Conservation (phyloP, 2,329 filamentous ascomycete species). For the Epichloe sp. region DNA sequence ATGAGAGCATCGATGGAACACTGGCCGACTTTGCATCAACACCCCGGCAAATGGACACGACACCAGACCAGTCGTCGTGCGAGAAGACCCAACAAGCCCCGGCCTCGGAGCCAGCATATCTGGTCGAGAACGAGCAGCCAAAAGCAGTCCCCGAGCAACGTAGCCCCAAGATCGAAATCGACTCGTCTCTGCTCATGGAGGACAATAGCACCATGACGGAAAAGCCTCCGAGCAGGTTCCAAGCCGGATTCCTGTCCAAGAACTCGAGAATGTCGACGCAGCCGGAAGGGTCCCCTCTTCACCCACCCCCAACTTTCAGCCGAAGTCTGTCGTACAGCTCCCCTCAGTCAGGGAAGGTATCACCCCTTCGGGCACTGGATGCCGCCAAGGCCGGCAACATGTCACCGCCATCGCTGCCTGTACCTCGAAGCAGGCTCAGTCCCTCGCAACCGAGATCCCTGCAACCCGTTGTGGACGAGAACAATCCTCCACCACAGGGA, state of each 20-base stretch:
- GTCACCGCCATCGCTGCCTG: conserved; percentile 28
- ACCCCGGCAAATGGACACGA: conserved; percentile 51
- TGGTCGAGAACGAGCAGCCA: conserved; percentile 9
- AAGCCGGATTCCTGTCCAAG: conserved; percentile 72
- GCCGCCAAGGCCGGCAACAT: conserved; percentile 36
- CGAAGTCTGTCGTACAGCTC: conserved; percentile 39
- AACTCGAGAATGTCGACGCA: conserved; percentile 25
- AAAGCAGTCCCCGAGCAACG: conserved; percentile 37
- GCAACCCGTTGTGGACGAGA: conserved; percentile 34
- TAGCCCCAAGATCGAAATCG: conserved; percentile 26
- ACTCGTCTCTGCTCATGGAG: conserved; percentile 31
- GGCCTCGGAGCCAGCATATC: conserved; percentile 12
- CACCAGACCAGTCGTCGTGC: conserved; percentile 29
- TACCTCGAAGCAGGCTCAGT: conserved; percentile 9
- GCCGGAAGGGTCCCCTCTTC: conserved; percentile 46
- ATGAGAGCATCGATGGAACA: conserved; percentile 67
- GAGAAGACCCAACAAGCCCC: conserved; percentile 20
- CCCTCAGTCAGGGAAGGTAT: conserved; percentile 19
- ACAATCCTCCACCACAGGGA: conserved; percentile 34
- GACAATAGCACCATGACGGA: conserved; percentile 13
- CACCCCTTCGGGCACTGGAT: conserved; percentile 39
- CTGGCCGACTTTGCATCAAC: conserved; percentile 88
- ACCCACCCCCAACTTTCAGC: conserved; percentile 43
- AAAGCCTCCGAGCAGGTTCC: conserved; percentile 55
- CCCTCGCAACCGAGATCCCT: conserved; percentile 13